Evolutionary conservation across 805 yeast genomes (phyloP), one percentile per base, ranked within the genome.

Genomic region (Starmerella scarabaei): DNA sequence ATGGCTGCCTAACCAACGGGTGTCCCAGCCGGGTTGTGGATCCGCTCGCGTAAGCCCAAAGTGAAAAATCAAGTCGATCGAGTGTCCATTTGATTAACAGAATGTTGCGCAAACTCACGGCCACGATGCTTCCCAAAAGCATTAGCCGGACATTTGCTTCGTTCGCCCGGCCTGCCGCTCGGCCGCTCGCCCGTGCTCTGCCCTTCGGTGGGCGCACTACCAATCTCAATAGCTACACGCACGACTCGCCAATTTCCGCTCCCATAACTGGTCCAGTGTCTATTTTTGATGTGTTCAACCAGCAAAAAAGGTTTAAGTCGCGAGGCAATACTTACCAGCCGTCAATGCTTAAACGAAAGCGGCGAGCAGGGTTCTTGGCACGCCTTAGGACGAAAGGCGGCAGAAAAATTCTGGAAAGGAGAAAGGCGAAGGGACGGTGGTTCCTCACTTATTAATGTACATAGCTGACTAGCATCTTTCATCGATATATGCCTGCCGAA

Each of bases 271-370:
- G 41, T 12, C 40, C 44, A 2, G 28, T 33, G 19, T 43, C 47
- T 6, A 31, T 45, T 4, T 37, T 40, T 30, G 47, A 43, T 15
- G 30, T 43, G 3, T 32, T 42, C 36, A 36, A 15, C 33, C 42
- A 42, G 29, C 54, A 51, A 42, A 41, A 43, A 19, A 49, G 56
- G 17, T 53, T 51, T 44, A 77, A 83, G 58, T 68, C 88, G 29
- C 75, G 94, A 64, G 97, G 98, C 62, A 80, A 83, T 64, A 83
- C 94, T 16, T 88, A 80, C 62, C 96, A 88, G 62, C 98, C 98
- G 38, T 78, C 84, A 45, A 84, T 93, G 4, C 65, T 83, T 48
- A 83, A 81, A 59, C 72, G 97, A 59, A 91, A 91, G 67, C 77
- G 94, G 61, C 75, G 80, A 26, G 69, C 80, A 42, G 98, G 98